Evolutionary conservation across 805 yeast species (phyloP).

Genomic region (Wickerhamiella brachini): DNA sequence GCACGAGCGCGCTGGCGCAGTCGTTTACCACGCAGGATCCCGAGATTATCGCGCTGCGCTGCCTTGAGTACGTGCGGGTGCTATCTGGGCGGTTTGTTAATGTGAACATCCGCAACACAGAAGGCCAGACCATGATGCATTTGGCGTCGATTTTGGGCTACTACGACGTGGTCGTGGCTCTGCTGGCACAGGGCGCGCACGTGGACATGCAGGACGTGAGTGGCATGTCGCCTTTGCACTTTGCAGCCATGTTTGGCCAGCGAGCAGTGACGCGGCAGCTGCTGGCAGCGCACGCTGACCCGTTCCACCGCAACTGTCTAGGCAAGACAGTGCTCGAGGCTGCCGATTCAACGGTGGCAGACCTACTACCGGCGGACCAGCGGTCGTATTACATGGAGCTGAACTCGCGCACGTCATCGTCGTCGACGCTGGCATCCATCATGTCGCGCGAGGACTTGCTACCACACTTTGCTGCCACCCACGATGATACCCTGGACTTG

Average conservation of each 20-base stretch:
- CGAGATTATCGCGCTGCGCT: conserved; percentile 17
- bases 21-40: conserved; percentile 5
- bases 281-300: conserved; percentile 18
- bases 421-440: conserved; percentile 15
- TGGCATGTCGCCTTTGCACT: conserved; percentile 79
- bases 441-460: conserved; percentile 1
- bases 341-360: conserved; percentile 19
- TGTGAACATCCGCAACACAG: conserved; percentile 65
- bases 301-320: conserved; percentile 17
- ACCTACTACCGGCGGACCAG: conserved; percentile 18
- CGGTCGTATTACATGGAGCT: conserved; percentile 16
- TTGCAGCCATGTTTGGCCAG: conserved; percentile 67
- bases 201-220: conserved; percentile 56
- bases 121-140: conserved; percentile 83
- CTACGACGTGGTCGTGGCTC: conserved; percentile 41
- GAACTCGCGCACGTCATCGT: conserved; percentile 16
- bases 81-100: conserved; percentile 36
- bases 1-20: background rate
- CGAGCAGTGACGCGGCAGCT: conserved; percentile 29
- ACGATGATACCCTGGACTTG: background rate
- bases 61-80: conserved; percentile 18
- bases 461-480: background rate
- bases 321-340: conserved; percentile 28
- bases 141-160: conserved; percentile 71
- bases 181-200: conserved; percentile 47